These are phyloP conservation scores for Schwanniomyces sp. DNA, from an alignment of 805 yeast species.

Conservation along the genomic window DNA sequence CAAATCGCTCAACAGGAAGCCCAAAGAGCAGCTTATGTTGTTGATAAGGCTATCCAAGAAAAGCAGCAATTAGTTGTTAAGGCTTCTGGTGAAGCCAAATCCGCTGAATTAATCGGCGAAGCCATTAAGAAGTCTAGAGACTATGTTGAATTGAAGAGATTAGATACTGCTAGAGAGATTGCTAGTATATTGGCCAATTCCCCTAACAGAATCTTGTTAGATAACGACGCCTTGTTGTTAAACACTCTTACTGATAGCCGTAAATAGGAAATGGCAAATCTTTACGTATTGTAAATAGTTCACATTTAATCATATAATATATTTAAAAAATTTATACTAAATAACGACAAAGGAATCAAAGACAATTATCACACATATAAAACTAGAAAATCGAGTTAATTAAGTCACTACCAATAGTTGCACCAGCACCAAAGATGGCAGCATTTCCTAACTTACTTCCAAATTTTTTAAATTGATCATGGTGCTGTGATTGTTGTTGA, in stretches of 20 bases:
- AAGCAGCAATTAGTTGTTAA: conserved; percentile 95
- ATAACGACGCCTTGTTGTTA: conserved; percentile 86
- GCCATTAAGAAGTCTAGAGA: conserved; percentile 96
- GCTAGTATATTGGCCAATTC: conserved; percentile 81
- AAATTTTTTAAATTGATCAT: conserved; percentile 52
- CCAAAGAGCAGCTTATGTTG: conserved; percentile 95
- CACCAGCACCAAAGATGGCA: conserved; percentile 96
- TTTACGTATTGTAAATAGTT: conserved; percentile 6
- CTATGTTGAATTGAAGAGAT: conserved; percentile 93
- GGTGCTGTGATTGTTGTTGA: conserved; percentile 22
- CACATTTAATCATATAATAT: not conserved
- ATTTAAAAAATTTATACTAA: not conserved
- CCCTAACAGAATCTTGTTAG: conserved; percentile 89
- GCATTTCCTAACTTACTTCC: conserved; percentile 87
- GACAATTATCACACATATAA: not conserved
- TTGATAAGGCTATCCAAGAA: conserved; percentile 96
- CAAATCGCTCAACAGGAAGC: conserved; percentile 99
- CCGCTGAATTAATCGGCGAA: conserved; percentile 98
- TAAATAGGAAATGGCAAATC: conserved; percentile 19
- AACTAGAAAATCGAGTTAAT: conserved; percentile 67
- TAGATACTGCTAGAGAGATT: conserved; percentile 96
- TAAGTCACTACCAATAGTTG: conserved; percentile 82
- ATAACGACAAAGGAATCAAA: not conserved
- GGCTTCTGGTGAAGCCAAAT: conserved; percentile 98
- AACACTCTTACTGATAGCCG: conserved; percentile 85